These are phyloP conservation scores for Aspergillus thermomutatus DNA, from an alignment of 2,329 filamentous ascomycete species.

Conservation along the genomic window DNA sequence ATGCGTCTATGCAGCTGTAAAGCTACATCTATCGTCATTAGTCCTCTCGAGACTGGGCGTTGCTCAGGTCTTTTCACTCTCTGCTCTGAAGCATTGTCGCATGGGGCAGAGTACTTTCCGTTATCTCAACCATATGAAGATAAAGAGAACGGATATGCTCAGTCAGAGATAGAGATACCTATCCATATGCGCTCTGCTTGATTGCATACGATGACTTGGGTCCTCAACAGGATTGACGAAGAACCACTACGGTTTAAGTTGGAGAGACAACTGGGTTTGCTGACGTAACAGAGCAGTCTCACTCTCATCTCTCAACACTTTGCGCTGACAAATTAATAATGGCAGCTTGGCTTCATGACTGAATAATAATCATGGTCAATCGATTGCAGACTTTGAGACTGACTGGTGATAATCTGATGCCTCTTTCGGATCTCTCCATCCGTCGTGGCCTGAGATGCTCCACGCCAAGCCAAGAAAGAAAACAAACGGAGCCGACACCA, in stretches of 20 bases:
- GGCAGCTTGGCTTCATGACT: neutral
- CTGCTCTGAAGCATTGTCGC: too few species aligned
- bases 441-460: neutral
- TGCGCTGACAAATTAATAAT: neutral
- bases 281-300: neutral
- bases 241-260: neutral
- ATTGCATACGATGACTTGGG: neutral
- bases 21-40: neutral
- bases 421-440: neutral
- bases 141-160: too few species aligned
- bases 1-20: neutral
- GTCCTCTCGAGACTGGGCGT: neutral
- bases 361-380: neutral
- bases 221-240: neutral
- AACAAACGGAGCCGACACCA: neutral
- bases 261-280: neutral
- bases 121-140: too few species aligned
- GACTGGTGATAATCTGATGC: neutral
- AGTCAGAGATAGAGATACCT: too few species aligned
- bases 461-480: neutral
- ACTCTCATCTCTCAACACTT: neutral
- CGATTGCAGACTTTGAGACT: neutral
- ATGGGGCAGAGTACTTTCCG: too few species aligned
- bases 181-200: neutral
- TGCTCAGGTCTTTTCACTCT: too few species aligned